These are phyloP conservation scores for Camelina neglecta DNA, from an alignment of 345 rosid genomes.

Conservation along the genomic window DNA sequence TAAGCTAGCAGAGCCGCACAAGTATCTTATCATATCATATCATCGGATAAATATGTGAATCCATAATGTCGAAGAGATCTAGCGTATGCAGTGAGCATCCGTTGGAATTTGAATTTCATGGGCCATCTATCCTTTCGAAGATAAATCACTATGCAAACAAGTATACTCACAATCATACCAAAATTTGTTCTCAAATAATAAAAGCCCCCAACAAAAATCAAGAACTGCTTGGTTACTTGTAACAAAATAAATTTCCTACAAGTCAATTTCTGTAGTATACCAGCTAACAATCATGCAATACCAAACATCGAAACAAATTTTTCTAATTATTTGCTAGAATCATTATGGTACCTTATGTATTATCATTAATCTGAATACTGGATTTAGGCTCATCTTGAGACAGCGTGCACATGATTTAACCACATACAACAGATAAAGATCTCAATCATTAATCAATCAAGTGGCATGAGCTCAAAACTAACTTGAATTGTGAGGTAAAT, in stretches of 20 bases:
- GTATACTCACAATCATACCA: neutral
- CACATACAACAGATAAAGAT: neutral
- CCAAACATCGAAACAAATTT: neutral
- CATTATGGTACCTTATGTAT: neutral
- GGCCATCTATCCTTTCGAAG: no score
- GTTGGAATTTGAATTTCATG: neutral
- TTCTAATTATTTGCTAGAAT: neutral
- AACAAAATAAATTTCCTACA: neutral
- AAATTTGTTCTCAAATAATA: neutral
- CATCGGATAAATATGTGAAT: conserved; percentile 19
- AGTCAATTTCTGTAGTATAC: neutral
- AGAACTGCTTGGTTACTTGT: neutral
- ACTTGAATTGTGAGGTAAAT: neutral
- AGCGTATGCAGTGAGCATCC: conserved; percentile 21
- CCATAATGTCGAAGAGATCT: conserved; percentile 22
- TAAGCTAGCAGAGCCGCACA: conserved; percentile 29
- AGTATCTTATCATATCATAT: conserved; percentile 4
- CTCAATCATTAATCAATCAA: neutral
- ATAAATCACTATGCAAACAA: neutral
- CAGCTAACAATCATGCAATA: neutral
- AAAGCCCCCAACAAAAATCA: neutral
- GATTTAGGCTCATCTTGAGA: neutral
- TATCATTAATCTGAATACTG: neutral
- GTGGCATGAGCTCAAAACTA: neutral
- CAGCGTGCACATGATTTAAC: neutral